A percentile compares a stretch with the other conserved stretches of the same genome.
phyloP scores from a whole-genome alignment of 73 alveolate species.

The Symbiodinium pilosum region DNA sequence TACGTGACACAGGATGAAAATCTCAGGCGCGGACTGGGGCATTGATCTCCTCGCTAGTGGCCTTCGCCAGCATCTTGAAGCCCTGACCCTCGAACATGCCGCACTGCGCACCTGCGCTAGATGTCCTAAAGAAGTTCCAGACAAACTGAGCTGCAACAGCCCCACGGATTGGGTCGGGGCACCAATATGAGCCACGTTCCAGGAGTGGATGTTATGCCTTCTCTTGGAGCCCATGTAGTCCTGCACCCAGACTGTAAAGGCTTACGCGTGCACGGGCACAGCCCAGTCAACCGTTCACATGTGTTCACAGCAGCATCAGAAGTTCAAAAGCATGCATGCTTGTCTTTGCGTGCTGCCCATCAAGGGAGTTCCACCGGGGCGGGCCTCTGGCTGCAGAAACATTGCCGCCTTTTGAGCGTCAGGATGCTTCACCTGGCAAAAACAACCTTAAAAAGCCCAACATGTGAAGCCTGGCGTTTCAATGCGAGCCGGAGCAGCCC shows the following conservation, averaged over 20 bases:
- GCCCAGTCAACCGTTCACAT: too few relatives aligned
- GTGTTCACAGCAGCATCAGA: too few relatives aligned
- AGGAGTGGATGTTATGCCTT: conserved; percentile 51
- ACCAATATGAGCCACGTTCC: conserved; percentile 89
- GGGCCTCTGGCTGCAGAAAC: conserved; percentile 47
- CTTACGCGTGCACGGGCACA: neutral
- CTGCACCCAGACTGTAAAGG: neutral
- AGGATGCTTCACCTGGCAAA: conserved; percentile 45
- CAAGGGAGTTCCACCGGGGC: neutral
- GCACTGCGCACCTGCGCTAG: conserved; percentile 72
- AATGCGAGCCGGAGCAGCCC: neutral
- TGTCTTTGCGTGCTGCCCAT: too few relatives aligned
- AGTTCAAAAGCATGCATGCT: too few relatives aligned
- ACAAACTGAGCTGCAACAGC: too few relatives aligned
- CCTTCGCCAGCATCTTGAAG: conserved; percentile 68
- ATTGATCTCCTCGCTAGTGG: conserved; percentile 81
- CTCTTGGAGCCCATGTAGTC: conserved; percentile 94
- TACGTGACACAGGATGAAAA: neutral
- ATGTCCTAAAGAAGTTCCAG: too few relatives aligned
- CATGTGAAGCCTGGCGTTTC: neutral
- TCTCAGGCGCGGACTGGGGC: conserved; percentile 11
- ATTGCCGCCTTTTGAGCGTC: conserved; percentile 31
- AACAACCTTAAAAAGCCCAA: neutral
- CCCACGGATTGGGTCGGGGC: neutral
- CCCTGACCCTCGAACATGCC: conserved; percentile 89